These are phyloP conservation scores for Drechslera avenae DNA, from an alignment of 2,329 filamentous ascomycete genomes.

Conservation along the genomic window DNA sequence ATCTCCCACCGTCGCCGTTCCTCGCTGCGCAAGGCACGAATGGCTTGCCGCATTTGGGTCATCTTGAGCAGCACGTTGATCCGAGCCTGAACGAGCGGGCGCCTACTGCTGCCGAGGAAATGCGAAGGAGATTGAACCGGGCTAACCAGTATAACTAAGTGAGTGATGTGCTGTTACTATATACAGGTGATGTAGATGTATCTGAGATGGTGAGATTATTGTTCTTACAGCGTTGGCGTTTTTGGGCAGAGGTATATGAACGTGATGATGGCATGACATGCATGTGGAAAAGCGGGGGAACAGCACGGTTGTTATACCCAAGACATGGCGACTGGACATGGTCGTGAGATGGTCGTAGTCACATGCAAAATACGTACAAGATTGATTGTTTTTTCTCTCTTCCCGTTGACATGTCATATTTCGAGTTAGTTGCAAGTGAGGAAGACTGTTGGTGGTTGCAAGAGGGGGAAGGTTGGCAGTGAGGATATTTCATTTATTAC, in stretches of 20 bases:
- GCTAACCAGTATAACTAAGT: conserved; percentile 6
- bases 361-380: too few relatives aligned
- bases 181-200: background rate
- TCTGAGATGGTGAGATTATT: background rate
- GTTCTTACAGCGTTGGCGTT: background rate
- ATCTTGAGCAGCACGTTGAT: conserved; percentile 16
- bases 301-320: background rate
- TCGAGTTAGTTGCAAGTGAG: too few relatives aligned
- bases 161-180: background rate
- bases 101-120: conserved; percentile 30
- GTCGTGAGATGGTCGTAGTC: too few relatives aligned
- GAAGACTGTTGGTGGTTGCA: too few relatives aligned
- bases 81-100: conserved; percentile 14
- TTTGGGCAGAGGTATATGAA: background rate
- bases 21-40: conserved; percentile 28
- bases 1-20: conserved; percentile 45
- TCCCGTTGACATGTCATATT: too few relatives aligned
- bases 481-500: too few relatives aligned
- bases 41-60: conserved; percentile 15
- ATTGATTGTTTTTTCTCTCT: too few relatives aligned
- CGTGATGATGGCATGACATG: background rate
- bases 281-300: too few relatives aligned
- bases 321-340: background rate
- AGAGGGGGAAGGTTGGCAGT: too few relatives aligned
- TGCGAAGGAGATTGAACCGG: conserved; percentile 29